Base-by-base conservation (phyloP, 208 protist species). In the Novymonas esmeraldas region DNA sequence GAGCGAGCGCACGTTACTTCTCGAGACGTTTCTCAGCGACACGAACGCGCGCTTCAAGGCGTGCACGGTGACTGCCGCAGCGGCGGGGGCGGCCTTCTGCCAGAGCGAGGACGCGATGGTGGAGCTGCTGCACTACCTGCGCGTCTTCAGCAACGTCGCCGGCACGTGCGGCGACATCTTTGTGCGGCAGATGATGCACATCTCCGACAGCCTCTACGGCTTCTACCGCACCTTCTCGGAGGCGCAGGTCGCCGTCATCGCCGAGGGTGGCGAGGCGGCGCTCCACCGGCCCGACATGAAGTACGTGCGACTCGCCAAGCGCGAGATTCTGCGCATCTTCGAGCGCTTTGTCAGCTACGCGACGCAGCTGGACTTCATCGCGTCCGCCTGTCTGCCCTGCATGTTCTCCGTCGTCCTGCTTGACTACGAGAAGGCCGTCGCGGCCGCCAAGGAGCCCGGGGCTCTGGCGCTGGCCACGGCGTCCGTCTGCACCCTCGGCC, bases 401-500 rank as follows among this genome's bases (percentile, higher is more conserved):
- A 78, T 99, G 31, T 83, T 99, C 13, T 90, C 98, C 2, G 90
- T 97, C 4, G 96, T 99, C 16, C 77, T 99, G 9, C 74, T 76
- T 18, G 98, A 99, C 73, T 99, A 99, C 78, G 58, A 95, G 51
- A 81, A 84, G 34, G 90, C 82, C 14, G 63, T 95, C 18, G 92
- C 96, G 24, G 79, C 50, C 0, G 88, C 93, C 3, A 90, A 97
- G 65, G 98, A 99, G 70, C 73, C 98, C 3, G 92, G 98, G 18
- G 98, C 98, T 0, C 81, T 99, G 52, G 91, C 82, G 11, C 76
- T 99, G 16, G 90, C 97, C 18, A 83, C 90, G 14, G 81, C 81
- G 14, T 94, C 98, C 57, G 89, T 99, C 34, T 82, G 89, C 46
- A 97, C 94, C 49, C 80, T 99, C 2, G 79, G 89, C 58, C 36